Base-by-base conservation (phyloP, 495 filamentous ascomycete genomes). In the Halenospora varia region DNA sequence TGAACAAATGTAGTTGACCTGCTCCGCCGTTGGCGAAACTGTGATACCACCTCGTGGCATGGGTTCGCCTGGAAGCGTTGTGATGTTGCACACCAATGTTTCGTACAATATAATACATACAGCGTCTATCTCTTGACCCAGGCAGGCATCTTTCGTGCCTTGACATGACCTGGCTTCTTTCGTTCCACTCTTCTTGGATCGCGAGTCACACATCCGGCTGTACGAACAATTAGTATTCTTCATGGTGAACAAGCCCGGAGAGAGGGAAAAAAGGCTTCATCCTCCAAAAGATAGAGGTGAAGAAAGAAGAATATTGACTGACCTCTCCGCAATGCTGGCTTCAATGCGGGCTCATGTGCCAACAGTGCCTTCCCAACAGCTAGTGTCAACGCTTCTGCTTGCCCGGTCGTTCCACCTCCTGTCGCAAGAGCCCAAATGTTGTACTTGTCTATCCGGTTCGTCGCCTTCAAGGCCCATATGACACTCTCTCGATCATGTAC, bases 61-160 rank as follows among this genome's bases (percentile, higher is more conserved):
- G n/a, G n/a, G n/a, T n/a, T n/a, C n/a, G n/a, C n/a, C n/a, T n/a
- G n/a, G n/a, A n/a, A n/a, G n/a, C n/a, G n/a, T n/a, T n/a, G n/a
- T n/a, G n/a, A n/a, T n/a, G n/a, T 15, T 20, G 11, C 19, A 23
- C 11, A 35, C 41, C 44, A 35, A 47, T 47, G n/a, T 42, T n/a
- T 63, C 29, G 45, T 45, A 57, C 48, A 53, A 24, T 49, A 50
- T 56, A 55, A 41, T 57, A 59, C 56, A 60, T 51, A 62, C 48
- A 60, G 18, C 44, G 11, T 53, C 64, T 85, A 88, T 75, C 85
- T 79, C 83, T 97, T 97, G 77, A 97, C 93, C 94, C 94, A 99
- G 61, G 95, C 80, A 54, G 92, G 95, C 86, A 90, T 94, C 82
- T 99, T 99, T 73, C 94, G 87, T 42, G 94, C 93, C 79, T 97